phyloP scores from a whole-genome alignment of 805 yeast species.

The Cyberlindnera veronae region DNA sequence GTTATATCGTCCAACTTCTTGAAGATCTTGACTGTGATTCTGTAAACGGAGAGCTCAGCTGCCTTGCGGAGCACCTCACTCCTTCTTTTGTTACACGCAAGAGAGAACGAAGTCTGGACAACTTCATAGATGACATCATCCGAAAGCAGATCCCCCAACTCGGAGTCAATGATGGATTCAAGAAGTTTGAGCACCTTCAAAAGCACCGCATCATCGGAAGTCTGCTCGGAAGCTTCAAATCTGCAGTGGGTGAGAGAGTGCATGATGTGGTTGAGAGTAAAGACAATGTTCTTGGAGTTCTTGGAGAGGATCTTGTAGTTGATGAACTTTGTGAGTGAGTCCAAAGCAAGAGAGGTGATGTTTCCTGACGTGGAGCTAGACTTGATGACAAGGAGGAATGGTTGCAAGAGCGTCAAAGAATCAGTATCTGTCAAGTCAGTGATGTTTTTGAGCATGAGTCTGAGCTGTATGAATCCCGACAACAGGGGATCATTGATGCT shows the following conservation, averaged over 20 bases:
- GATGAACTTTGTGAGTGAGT: slow-evolving; percentile 70
- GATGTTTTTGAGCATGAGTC: slow-evolving; percentile 63
- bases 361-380: slow-evolving; percentile 83
- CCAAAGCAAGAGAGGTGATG: slow-evolving; percentile 78
- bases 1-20: slow-evolving; percentile 53
- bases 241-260: slow-evolving; percentile 85
- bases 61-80: slow-evolving; percentile 85
- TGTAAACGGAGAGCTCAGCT: slow-evolving; percentile 77
- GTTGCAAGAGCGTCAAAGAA: slow-evolving; percentile 72
- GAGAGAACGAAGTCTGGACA: slow-evolving; percentile 82
- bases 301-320: slow-evolving; percentile 62
- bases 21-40: slow-evolving; percentile 69
- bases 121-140: slow-evolving; percentile 86
- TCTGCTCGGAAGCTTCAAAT: slow-evolving; percentile 91
- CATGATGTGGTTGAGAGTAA: slow-evolving; percentile 57
- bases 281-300: slow-evolving; percentile 50
- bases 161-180: slow-evolving; percentile 63
- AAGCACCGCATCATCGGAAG: slow-evolving; percentile 87
- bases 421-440: slow-evolving; percentile 54
- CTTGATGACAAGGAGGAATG: slow-evolving; percentile 79
- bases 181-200: slow-evolving; percentile 76
- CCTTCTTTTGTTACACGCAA: slow-evolving; percentile 89
- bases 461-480: slow-evolving; percentile 74
- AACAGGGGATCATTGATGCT: slow-evolving; percentile 57
- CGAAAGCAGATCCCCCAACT: slow-evolving; percentile 60